phyloP scores from a whole-genome alignment of 148 eudicot genomes.

The Rhododendron henanense region DNA sequence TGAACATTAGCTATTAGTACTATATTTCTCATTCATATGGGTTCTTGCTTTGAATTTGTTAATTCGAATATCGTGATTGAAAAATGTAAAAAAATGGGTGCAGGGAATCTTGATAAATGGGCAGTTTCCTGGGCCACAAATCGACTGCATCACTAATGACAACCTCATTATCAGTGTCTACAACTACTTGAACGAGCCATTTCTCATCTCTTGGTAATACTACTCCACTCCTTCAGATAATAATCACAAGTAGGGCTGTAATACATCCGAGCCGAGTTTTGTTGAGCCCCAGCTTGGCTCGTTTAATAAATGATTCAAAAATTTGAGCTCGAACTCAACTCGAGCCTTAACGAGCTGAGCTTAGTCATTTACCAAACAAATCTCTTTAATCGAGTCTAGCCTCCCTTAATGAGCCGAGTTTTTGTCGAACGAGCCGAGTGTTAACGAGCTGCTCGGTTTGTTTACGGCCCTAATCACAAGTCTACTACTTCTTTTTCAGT shows the following conservation, averaged over 20 bases:
- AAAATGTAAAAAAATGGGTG: background rate
- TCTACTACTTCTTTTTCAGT: background rate
- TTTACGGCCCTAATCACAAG: background rate
- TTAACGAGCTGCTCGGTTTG: no score
- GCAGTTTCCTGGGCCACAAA: slow-evolving; percentile 94
- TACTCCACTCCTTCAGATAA: background rate
- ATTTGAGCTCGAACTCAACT: no score
- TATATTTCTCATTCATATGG: no score
- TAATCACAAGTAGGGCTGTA: no score
- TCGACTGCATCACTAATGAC: slow-evolving; percentile 92
- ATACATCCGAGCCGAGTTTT: no score
- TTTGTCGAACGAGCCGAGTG: no score
- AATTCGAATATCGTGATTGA: slow-evolving; percentile 12
- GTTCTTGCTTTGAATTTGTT: background rate
- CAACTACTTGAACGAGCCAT: slow-evolving; percentile 82
- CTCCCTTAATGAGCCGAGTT: no score
- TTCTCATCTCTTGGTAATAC: slow-evolving; percentile 84
- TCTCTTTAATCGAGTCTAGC: fast-evolving
- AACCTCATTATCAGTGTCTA: slow-evolving; percentile 84
- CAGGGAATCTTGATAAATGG: slow-evolving; percentile 99
- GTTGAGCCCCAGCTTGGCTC: no score
- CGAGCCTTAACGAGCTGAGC: no score
- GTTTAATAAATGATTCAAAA: no score
- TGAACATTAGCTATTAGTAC: no score
- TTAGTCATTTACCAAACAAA: no score